Base-by-base conservation (phyloP, 768 basidiomycete species). In the Gloeostereum incarnatum region DNA sequence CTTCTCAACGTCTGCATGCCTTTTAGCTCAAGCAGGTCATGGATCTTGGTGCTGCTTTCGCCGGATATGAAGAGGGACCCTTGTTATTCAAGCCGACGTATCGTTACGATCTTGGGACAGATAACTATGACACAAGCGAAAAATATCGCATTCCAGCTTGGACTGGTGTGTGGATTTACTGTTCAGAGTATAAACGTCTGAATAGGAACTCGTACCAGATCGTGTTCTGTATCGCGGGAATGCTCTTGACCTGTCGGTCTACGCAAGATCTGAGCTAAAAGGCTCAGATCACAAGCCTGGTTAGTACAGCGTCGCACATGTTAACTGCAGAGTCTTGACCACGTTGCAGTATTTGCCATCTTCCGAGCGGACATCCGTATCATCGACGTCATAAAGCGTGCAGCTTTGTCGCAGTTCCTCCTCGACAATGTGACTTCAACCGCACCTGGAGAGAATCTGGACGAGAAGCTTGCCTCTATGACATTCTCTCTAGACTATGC, bases 251-350 rank as follows among this genome's bases (percentile, higher is more conserved):
- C 66, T 92, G 32, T 65, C 73, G 0, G 71, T 78, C 6, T 99
- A 99, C 57, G 78, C 81, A 14, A 69, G 91, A 42, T 83, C 88
- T 5, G 89, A 94, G 48, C 61, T 99, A 40, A 69, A 67, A 51
- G 78, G 85, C n/a, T 99, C 96, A 5, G 96, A 99, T 62, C 96
- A 99, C 55, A 81, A 84, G 53, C 96, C 96, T 55, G 88, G 90
- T 81, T 44, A 37, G 62, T 45, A 36, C 17, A 37, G 23, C 1
- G 6, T 31, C 10, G 42, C 31, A 14, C 18, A 10, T 26, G 19
- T 11, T 21, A 13, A 8, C 30, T 13, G n/a, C 2, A 23, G 11
- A 19, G 5, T n/a, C n/a, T n/a, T 31, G 9, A 31, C 31, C 11
- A 30, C 14, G 17, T 27, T 14, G 10, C 42, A 89, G 94, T 99